phyloP scores from a whole-genome alignment of 1,284 basidiomycete species.

The Leccinum ponderosum region DNA sequence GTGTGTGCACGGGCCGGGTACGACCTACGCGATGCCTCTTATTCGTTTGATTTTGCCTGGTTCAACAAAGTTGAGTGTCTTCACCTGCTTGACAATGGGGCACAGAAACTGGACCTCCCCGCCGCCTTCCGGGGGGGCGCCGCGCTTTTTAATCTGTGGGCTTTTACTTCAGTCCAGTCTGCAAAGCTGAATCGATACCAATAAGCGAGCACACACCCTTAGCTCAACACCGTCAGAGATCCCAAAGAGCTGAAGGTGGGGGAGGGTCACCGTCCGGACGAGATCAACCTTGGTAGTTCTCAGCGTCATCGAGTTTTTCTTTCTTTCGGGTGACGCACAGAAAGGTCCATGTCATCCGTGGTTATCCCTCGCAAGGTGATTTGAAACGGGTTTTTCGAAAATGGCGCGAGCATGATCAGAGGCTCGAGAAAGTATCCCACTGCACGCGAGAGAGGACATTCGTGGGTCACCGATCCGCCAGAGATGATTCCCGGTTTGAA shows the following conservation, averaged over 20 bases:
- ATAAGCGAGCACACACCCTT: conserved; percentile 49
- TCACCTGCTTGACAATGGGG: conserved; percentile 86
- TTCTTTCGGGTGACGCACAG: conserved; percentile 50
- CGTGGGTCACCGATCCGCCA: conserved; percentile 83
- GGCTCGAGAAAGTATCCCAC: conserved; percentile 96
- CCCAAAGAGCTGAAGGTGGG: conserved; percentile 89
- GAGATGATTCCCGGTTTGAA: conserved; percentile 91
- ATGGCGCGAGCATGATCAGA: conserved; percentile 88
- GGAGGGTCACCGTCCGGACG: conserved; percentile 89
- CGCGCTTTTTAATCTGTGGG: conserved; percentile 86
- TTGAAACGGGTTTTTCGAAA: conserved; percentile 86
- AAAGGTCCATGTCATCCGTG: conserved; percentile 85
- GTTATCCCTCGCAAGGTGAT: conserved; percentile 89
- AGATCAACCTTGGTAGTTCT: conserved; percentile 66
- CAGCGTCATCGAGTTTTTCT: not conserved
- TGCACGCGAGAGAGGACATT: conserved; percentile 84
- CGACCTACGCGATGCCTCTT: conserved; percentile 87
- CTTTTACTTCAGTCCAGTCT: conserved; percentile 1
- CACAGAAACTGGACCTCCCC: conserved; percentile 95
- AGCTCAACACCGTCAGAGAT: conserved; percentile 87
- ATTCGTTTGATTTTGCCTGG: conserved; percentile 92
- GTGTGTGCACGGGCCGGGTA: not conserved
- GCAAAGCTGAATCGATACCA: not conserved
- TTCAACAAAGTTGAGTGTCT: conserved; percentile 90
- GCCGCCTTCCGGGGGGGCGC: conserved; percentile 89